Evolutionary conservation across 331 rosid species (phyloP), one percentile per base, ranked within the genome.

Genomic region (Erythrophleum ivorense): DNA sequence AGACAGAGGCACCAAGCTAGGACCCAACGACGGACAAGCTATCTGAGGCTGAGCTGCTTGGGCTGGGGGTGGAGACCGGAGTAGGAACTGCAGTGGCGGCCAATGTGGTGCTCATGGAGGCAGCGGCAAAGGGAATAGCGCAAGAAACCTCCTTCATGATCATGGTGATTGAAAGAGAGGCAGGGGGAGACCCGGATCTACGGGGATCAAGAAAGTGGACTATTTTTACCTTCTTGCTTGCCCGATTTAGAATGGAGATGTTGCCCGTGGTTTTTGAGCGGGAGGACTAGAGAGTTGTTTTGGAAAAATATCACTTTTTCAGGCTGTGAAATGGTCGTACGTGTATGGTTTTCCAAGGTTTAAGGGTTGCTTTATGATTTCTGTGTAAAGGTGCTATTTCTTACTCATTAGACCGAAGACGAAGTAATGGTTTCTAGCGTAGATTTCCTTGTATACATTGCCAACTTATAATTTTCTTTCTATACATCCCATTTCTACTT

Each of bases 61-160:
- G 87, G 86, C 86, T 72, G 1, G 89, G 88, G 18, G 88, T 80
- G 2, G 88, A 82, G 3, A 87, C 82, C 0, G 86, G 70, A 9
- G 68, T 36, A 31, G 86, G 66, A 9, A 13, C 85, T 82, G 71
- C 90, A 1, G 58, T 12, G 19, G 83, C 9, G 3, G 93, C 93
- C 87, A 84, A 21, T 0, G n/a, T 90, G 2, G 76, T 70, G 73
- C 86, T 85, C 85, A 86, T 1, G 86, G 91, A 85, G 81, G 88
- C 88, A 6, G 86, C 92, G 9, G 73, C 87, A 18, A 88, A 40
- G 79, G 89, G 75, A 45, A 82, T 60, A 6, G 82, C 87, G 3
- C 80, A 71, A 29, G 90, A 33, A 13, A 90, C 72, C 85, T 90
- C 72, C 86, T 90, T 89, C 86, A 82, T 81, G 77, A 81, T 82